Evolutionary conservation across 2,329 filamentous ascomycete species (phyloP).

Genomic region (Zymoseptoria ardabiliae): DNA sequence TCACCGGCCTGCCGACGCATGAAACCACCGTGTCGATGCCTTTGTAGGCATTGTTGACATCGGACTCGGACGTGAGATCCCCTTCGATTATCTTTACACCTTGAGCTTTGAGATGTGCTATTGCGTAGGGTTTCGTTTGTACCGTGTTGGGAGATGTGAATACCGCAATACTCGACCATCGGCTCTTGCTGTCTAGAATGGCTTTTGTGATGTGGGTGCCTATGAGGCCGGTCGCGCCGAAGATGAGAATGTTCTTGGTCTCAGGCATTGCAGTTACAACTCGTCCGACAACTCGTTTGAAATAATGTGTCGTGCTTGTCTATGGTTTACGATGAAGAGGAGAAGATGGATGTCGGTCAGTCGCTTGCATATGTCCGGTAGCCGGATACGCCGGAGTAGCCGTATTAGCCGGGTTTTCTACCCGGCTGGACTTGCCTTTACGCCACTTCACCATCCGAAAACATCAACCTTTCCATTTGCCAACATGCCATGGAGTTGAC

Average conservation of each 20-base stretch:
- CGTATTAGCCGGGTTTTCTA: background rate
- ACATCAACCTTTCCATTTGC: background rate
- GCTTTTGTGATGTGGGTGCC: constrained; percentile 45
- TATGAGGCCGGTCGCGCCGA: constrained; percentile 49
- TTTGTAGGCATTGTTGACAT: constrained; percentile 50
- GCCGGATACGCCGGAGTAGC: background rate
- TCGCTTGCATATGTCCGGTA: background rate
- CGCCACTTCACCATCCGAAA: background rate
- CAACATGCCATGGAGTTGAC: constrained; percentile 25
- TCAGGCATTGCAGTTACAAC: background rate
- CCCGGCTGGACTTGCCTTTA: background rate
- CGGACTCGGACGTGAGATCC: constrained; percentile 45
- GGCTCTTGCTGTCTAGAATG: constrained; percentile 39
- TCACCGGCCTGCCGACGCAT: constrained; percentile 55
- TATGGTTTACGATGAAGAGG: background rate
- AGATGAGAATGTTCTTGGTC: constrained; percentile 42
- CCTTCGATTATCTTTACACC: constrained; percentile 51
- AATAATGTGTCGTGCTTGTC: background rate
- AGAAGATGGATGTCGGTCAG: background rate
- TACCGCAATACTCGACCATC: constrained; percentile 47
- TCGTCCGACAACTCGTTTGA: background rate
- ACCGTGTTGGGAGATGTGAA: constrained; percentile 49
- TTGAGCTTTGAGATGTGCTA: constrained; percentile 41
- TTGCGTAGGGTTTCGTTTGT: constrained; percentile 42
- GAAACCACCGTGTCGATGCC: constrained; percentile 59